These are phyloP conservation scores for Malassezia obtusa DNA, from an alignment of 1,284 basidiomycete species.

Conservation along the genomic window DNA sequence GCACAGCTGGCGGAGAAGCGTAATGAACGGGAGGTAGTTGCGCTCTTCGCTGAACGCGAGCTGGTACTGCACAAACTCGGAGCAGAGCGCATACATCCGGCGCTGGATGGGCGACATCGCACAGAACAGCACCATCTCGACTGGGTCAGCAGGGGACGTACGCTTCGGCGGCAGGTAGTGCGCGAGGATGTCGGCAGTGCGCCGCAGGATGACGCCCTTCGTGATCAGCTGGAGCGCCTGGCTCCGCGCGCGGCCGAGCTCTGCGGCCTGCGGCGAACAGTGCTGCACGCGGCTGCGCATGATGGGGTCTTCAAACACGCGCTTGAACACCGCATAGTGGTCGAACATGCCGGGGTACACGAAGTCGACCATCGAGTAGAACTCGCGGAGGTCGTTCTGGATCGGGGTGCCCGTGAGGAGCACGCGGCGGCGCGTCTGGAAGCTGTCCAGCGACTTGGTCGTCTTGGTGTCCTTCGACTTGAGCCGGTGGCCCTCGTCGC, in stretches of 20 bases:
- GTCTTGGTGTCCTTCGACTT: conserved; percentile 90
- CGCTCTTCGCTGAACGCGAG: conserved; percentile 24
- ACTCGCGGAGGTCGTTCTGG: conserved; percentile 86
- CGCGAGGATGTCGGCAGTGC: conserved; percentile 62
- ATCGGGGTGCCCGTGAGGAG: conserved; percentile 91
- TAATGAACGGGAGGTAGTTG: conserved; percentile 39
- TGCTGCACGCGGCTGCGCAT: conserved; percentile 72
- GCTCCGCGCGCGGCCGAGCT: conserved; percentile 59
- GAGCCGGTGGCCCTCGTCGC: conserved; percentile 92
- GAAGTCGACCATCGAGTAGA: conserved; percentile 92
- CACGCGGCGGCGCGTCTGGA: conserved; percentile 61
- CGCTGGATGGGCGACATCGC: conserved; percentile 57
- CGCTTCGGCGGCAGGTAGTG: conserved; percentile 79
- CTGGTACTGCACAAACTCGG: conserved; percentile 24
- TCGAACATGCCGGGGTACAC: conserved; percentile 79
- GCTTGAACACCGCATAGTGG: conserved; percentile 36
- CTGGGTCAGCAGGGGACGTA: neutral
- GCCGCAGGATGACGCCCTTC: conserved; percentile 76
- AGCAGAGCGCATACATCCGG: conserved; percentile 65
- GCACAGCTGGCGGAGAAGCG: conserved; percentile 66
- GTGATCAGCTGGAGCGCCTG: conserved; percentile 60
- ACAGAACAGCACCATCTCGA: conserved; percentile 52
- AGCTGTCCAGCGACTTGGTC: conserved; percentile 70
- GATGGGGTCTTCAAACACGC: conserved; percentile 77
- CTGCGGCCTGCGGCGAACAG: conserved; percentile 61